These are phyloP conservation scores for Arthrobotrys musiformis DNA, from an alignment of 2,329 filamentous ascomycete species.

Conservation along the genomic window DNA sequence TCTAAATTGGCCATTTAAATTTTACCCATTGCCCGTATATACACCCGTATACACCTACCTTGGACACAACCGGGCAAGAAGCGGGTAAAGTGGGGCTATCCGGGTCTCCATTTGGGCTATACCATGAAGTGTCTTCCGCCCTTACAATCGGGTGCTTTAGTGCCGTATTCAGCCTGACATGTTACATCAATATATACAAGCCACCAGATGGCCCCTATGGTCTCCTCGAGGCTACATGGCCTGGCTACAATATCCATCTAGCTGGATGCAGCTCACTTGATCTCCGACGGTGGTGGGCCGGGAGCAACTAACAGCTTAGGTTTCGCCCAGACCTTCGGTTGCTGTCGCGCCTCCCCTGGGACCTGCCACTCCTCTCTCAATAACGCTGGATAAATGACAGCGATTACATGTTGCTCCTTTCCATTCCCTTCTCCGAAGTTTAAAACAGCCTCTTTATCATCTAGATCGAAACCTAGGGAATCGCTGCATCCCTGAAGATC, in stretches of 20 bases:
- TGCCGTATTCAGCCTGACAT: not conserved
- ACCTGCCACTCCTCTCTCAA: conserved; percentile 22
- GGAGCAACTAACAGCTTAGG: conserved; percentile 16
- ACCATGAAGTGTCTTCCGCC: not conserved
- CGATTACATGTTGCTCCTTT: conserved; percentile 7
- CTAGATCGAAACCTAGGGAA: not conserved
- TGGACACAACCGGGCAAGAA: not conserved
- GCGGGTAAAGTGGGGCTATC: too few species aligned
- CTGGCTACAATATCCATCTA: not conserved
- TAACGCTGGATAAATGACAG: conserved; percentile 26
- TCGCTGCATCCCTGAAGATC: not conserved
- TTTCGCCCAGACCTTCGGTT: conserved; percentile 19
- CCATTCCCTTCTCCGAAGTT: not conserved
- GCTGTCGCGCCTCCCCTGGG: not conserved
- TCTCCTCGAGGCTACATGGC: not conserved
- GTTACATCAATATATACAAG: not conserved
- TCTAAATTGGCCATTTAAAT: too few species aligned
- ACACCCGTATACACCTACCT: not conserved
- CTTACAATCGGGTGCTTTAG: not conserved
- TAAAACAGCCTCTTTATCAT: not conserved
- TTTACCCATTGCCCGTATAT: not conserved
- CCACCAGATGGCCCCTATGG: too few species aligned
- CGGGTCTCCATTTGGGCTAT: not conserved
- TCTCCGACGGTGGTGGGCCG: not conserved
- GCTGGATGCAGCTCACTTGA: not conserved